These are phyloP conservation scores for Myriangium duriaei DNA, from an alignment of 2,329 filamentous ascomycete genomes.

Conservation along the genomic window DNA sequence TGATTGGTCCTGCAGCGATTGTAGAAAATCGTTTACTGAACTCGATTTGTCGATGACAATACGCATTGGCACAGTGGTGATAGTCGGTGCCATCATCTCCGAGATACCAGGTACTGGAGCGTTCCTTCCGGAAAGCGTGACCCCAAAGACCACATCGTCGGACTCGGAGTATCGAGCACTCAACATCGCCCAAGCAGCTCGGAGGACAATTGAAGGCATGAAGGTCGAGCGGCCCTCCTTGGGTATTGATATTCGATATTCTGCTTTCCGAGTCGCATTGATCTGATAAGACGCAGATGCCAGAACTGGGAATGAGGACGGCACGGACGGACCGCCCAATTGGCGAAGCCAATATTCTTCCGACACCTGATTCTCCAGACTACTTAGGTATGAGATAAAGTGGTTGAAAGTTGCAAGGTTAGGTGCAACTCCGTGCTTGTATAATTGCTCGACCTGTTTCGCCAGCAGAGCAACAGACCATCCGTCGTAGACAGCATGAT, in stretches of 20 bases:
- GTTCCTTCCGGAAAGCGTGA: constrained; percentile 27
- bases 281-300: neutral
- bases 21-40: constrained; percentile 19
- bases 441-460: neutral
- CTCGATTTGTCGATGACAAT: constrained; percentile 25
- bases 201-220: neutral
- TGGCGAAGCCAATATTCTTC: neutral
- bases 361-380: neutral
- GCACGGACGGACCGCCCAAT: neutral
- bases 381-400: neutral
- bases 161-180: constrained; percentile 33
- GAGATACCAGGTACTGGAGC: constrained; percentile 24
- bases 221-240: neutral
- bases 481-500: constrained; percentile 25
- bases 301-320: neutral
- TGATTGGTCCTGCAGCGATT: constrained; percentile 19
- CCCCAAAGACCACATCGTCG: constrained; percentile 37
- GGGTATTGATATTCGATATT: neutral
- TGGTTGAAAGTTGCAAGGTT: neutral
- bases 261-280: constrained; percentile 25
- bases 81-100: constrained; percentile 28
- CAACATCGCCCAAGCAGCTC: constrained; percentile 18
- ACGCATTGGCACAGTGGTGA: constrained; percentile 31
- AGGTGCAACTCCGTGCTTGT: neutral
- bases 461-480: constrained; percentile 1